Base-by-base conservation (phyloP, 225 moss, liverwort and hornwort genomes). In the Bryum argenteum region DNA sequence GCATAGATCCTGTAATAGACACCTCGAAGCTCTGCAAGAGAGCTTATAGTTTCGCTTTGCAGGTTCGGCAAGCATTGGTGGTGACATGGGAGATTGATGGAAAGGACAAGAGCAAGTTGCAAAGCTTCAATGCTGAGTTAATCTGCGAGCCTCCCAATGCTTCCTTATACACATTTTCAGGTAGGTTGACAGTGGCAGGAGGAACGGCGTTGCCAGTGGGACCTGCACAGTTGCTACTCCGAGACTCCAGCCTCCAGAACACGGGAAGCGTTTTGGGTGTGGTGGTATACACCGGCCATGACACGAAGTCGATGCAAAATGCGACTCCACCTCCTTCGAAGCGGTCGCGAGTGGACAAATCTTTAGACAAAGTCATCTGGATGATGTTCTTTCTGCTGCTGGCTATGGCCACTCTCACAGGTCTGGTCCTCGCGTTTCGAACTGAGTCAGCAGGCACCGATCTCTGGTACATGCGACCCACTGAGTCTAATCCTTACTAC, bases 231-330 rank as follows among this genome's bases (percentile, higher is more conserved):
- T 57, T 94, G 18, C 84, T 94, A 1, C 80, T 94, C 13, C 87
- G 91, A 61, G 96, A 96, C 62, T 93, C 91, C 10, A 96, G 88
- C 74, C 84, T 96, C 2, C 91, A 96, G 65, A 93, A 96, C 72
- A 93, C 96, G 14, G 93, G 89, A 33, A 69, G 40, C 22, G 79
- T 91, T 19, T 75, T 91, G 75, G 95, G 93, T 20, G 82, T 83
- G 22, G 89, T 89, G 16, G 85, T 96, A 5, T 96, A 89, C 66
- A 85, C 96, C 0, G 93, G 96, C 1, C 91, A 91, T 70, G 96
- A 96, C 38, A 93, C 96, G 5, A 96, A 96, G 71, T 91, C 91
- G 10, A 87, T 93, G 93, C 91, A 93, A 43, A 96, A 96, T 65
- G 61, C 89, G 2, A 89, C 88, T 12, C 76, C 84, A 14, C 87